These are phyloP conservation scores for Colletotrichum lindemuthianum DNA, from an alignment of 2,329 filamentous ascomycete species.

Conservation along the genomic window DNA sequence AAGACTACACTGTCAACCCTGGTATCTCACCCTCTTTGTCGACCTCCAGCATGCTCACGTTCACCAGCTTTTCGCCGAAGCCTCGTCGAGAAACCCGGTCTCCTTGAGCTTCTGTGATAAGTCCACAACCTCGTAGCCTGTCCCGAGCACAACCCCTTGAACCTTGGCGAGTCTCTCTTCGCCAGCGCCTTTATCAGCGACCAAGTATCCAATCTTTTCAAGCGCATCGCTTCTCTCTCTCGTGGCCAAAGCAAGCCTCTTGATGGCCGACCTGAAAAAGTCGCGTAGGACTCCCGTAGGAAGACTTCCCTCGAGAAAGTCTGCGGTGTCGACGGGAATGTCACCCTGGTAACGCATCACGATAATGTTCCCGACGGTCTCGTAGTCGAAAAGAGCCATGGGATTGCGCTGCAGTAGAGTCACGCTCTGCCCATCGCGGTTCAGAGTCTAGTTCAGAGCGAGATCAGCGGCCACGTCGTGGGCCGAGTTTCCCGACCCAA, in stretches of 20 bases:
- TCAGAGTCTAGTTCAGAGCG: no score
- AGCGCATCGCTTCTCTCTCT: slow-evolving; percentile 54
- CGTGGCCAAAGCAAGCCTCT: slow-evolving; percentile 50
- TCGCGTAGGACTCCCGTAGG: slow-evolving; percentile 59
- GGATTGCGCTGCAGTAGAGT: slow-evolving; percentile 63
- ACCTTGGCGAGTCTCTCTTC: slow-evolving; percentile 42
- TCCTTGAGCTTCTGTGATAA: slow-evolving; percentile 41
- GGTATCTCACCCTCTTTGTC: slow-evolving; percentile 26
- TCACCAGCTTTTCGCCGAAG: slow-evolving; percentile 13
- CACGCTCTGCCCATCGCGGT: slow-evolving; percentile 53
- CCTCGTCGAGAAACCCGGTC: slow-evolving; percentile 21
- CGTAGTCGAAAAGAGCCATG: slow-evolving; percentile 59
- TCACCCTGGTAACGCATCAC: slow-evolving; percentile 49
- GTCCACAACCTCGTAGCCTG: slow-evolving; percentile 52
- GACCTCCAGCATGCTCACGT: slow-evolving; percentile 3
- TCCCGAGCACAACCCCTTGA: slow-evolving; percentile 55
- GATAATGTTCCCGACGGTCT: slow-evolving; percentile 49
- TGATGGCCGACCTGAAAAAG: slow-evolving; percentile 52
- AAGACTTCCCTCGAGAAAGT: slow-evolving; percentile 55
- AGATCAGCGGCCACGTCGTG: slow-evolving; percentile 62
- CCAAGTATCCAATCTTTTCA: slow-evolving; percentile 54
- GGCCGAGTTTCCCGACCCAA: slow-evolving; percentile 59
- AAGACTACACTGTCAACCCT: not conserved
- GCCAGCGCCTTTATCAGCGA: slow-evolving; percentile 41
- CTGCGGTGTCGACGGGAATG: slow-evolving; percentile 59